Percentiles rank a stretch among this genome's conserved stretches.
Conservation (phyloP, 2,329 filamentous ascomycete species). For the Colletotrichum sp. region DNA sequence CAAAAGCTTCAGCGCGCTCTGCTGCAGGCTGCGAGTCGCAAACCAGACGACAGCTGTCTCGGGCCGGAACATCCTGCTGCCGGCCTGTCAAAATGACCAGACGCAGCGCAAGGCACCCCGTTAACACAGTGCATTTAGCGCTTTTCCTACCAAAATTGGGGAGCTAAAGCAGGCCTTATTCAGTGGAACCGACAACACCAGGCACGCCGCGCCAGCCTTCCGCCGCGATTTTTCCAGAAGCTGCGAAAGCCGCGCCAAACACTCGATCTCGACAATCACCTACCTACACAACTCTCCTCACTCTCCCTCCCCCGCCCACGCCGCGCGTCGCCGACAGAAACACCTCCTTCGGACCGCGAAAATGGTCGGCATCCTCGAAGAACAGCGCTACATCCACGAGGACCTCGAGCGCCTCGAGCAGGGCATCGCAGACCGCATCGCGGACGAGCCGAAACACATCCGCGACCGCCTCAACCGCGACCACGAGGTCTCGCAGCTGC, state of each 20-base stretch:
- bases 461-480: constrained; percentile 89
- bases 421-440: constrained; percentile 86
- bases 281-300: background rate
- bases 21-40: background rate
- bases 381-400: constrained; percentile 93
- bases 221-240: constrained; percentile 1
- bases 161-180: constrained; percentile 20
- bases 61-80: background rate
- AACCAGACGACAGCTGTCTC: background rate
- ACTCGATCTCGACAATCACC: background rate
- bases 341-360: background rate
- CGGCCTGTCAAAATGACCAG: background rate
- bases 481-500: constrained; percentile 87
- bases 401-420: constrained; percentile 96
- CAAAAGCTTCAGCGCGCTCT: background rate
- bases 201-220: background rate
- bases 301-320: background rate
- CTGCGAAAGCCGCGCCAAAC: background rate
- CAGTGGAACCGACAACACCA: constrained; percentile 9
- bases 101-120: background rate
- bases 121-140: background rate
- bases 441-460: constrained; percentile 90
- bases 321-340: background rate
- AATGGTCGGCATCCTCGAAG: constrained; percentile 79
- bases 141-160: background rate